A percentile compares a stretch with the other conserved stretches of the same genome.
Evolutionary conservation across 345 rosid species (phyloP).

Genomic region (Murraya koenigii): DNA sequence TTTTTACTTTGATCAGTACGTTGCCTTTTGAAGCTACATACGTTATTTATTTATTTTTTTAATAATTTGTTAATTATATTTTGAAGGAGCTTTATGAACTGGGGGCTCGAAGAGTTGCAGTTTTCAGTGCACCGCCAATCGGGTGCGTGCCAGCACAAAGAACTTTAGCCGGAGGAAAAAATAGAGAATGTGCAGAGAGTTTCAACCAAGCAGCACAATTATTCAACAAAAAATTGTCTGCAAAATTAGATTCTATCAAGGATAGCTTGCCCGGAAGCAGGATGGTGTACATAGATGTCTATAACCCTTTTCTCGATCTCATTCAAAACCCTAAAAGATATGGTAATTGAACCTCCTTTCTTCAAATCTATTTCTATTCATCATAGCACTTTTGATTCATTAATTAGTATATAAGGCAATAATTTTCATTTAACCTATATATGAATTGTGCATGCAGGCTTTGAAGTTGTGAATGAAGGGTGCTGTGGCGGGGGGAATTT

Average conservation of each 20-base stretch:
- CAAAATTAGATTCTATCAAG: constrained; percentile 22
- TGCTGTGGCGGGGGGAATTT: constrained; percentile 59
- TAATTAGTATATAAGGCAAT: not conserved
- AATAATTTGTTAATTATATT: not conserved
- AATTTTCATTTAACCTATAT: not conserved
- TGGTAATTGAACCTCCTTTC: constrained; percentile 20
- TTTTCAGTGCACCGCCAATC: constrained; percentile 33
- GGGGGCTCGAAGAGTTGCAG: constrained; percentile 42
- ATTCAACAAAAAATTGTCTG: constrained; percentile 33
- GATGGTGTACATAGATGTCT: constrained; percentile 44
- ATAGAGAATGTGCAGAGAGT: constrained; percentile 27
- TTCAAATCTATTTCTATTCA: not conserved
- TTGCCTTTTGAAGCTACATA: too few species aligned
- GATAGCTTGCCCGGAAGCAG: constrained; percentile 19
- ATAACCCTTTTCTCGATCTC: constrained; percentile 39
- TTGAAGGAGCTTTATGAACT: constrained; percentile 32
- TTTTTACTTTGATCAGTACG: too few species aligned
- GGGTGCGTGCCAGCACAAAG: constrained; percentile 48
- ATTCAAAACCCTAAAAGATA: constrained; percentile 34
- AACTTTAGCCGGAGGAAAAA: constrained; percentile 32
- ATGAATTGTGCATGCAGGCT: constrained; percentile 23
- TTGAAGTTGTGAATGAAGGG: constrained; percentile 39
- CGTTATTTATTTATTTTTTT: not conserved
- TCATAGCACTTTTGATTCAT: too few species aligned
- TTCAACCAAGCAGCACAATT: constrained; percentile 25